Base-by-base conservation (phyloP, 176 grass and related monocot genomes). In the Lolium rigidum region DNA sequence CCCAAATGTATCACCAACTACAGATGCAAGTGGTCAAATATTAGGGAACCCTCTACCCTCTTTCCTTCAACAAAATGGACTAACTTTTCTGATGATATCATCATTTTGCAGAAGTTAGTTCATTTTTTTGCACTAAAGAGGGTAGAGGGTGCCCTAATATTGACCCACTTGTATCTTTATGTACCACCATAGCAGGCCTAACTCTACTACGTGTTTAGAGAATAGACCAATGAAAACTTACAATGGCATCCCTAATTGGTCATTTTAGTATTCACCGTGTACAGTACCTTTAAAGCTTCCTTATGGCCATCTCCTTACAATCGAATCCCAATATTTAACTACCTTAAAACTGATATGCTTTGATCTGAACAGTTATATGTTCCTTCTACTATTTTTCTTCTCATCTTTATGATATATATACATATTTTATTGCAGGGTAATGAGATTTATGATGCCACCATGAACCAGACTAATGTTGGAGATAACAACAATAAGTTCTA, bases 401-500 rank as follows among this genome's bases (percentile, higher is more conserved):
- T 72, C 41, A 80, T 64, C 39, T 61, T 82, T 84, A 10, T 78
- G 44, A 5, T 59, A 28, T 28, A 28, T 78, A 77, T 65, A 2
- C 35, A 82, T 58, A 22, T 60, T 84, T 80, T 63, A 66, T 87
- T 92, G 78, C 91, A 98, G 95, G 95, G 81, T 39, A 86, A 95
- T 64, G 93, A 98, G 55, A 91, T 98, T 28, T 98, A 94, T 92
- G 93, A 93, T 88, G 95, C 93, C 26, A 95, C 88, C 43, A 62
- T 98, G 89, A 98, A 95, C 86, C 95, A 98, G 86, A 98, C 95
- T 70, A 95, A 94, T 82, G 88, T 98, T 83, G 88, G 89, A 76
- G 56, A 83, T 54, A 98, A 98, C 85, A 98, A 98, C 49, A 98
- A 98, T 83, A 98, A 98, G 82, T 98, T 94, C 47, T 98, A 89